These are phyloP conservation scores for Zychaea mexicana DNA, from an alignment of 371 early-diverging fungal species.

Conservation along the genomic window DNA sequence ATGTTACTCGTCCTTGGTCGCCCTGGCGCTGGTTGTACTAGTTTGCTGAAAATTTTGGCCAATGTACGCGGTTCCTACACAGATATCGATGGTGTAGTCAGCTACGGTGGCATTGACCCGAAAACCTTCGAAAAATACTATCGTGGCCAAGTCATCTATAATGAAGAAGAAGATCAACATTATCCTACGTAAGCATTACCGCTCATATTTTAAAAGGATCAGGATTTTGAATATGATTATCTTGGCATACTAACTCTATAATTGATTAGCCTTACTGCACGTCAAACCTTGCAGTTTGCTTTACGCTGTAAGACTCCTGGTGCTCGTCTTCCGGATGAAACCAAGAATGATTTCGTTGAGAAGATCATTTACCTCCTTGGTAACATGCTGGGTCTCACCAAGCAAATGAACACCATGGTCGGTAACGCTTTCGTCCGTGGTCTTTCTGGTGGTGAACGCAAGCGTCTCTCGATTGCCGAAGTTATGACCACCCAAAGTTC, in stretches of 20 bases:
- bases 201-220: too few species aligned
- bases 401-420: conserved; percentile 77
- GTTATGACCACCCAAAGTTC: conserved; percentile 79
- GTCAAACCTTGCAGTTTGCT: conserved; percentile 67
- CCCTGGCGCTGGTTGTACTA: conserved; percentile 74
- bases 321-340: conserved; percentile 46
- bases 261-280: conserved; percentile 42
- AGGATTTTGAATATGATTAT: too few species aligned
- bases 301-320: conserved; percentile 68
- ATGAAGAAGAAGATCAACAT: conserved; percentile 74
- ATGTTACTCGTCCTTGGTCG: conserved; percentile 75
- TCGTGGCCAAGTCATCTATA: conserved; percentile 67
- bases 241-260: too few species aligned
- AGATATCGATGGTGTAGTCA: conserved; percentile 53
- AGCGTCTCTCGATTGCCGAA: conserved; percentile 86
- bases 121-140: conserved; percentile 52
- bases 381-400: conserved; percentile 75
- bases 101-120: conserved; percentile 63
- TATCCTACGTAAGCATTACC: conserved; percentile 52
- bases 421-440: conserved; percentile 85
- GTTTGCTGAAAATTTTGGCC: conserved; percentile 67
- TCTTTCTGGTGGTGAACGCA: conserved; percentile 86
- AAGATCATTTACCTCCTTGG: conserved; percentile 57
- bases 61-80: conserved; percentile 63
- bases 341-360: conserved; percentile 44